Evolutionary conservation across 2,329 filamentous ascomycete genomes (phyloP).

Genomic region (Trichoderma polysporum): DNA sequence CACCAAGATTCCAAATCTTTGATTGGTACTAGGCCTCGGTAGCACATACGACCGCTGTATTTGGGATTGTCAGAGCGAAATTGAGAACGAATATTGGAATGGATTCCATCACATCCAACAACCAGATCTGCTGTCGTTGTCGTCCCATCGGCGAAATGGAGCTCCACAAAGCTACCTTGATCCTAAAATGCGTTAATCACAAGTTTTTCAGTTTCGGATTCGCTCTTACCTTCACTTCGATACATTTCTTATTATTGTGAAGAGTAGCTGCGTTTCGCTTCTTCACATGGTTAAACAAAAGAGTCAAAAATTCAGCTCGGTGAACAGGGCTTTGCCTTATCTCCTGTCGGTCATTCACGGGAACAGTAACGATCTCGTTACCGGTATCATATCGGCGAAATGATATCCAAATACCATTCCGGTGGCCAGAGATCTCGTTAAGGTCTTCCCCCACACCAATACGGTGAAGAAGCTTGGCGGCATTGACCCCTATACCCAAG

Average conservation of each 20-base stretch:
- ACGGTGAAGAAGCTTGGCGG: conserved; percentile 9
- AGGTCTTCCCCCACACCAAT: conserved; percentile 10
- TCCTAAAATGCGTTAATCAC: background rate
- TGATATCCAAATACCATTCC: conserved; percentile 13
- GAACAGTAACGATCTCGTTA: conserved; percentile 9
- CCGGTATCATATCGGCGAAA: conserved; percentile 8
- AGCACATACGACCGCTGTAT: conserved; percentile 15
- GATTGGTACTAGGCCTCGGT: conserved; percentile 8
- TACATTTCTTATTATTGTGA: conserved; percentile 1
- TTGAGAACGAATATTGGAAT: conserved; percentile 17
- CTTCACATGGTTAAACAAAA: background rate
- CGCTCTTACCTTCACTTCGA: conserved; percentile 1
- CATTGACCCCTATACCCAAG: conserved; percentile 11
- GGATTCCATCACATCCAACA: conserved; percentile 29
- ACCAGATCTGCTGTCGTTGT: conserved; percentile 24
- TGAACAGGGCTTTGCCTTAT: conserved; percentile 13
- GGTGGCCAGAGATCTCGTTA: conserved; percentile 2
- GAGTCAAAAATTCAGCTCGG: background rate
- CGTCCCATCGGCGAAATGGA: conserved; percentile 22
- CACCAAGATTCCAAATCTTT: conserved; percentile 11
- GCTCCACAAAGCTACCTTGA: conserved; percentile 1
- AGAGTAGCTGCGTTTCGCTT: conserved; percentile 11
- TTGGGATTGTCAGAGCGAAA: conserved; percentile 14
- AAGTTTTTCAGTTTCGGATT: no score
- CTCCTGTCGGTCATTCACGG: background rate